These are phyloP conservation scores for Gossypium trilobum DNA, from an alignment of 441 rosid species.

Conservation along the genomic window DNA sequence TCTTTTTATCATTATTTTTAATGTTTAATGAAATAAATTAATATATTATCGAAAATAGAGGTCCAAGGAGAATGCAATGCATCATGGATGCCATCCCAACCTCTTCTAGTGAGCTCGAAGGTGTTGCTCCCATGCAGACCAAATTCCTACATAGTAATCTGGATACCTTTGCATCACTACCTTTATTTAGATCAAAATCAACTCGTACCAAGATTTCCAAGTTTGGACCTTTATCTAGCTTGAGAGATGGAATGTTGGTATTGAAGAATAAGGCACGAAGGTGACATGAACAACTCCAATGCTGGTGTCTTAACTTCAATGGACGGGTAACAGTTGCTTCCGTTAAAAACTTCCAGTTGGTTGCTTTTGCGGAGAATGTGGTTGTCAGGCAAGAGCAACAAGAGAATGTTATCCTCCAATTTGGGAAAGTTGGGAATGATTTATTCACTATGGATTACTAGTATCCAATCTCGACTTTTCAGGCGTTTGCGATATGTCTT, in stretches of 20 bases:
- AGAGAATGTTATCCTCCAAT: conserved; percentile 82
- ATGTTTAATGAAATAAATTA: conserved; percentile 4
- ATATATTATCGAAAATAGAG: conserved; percentile 36
- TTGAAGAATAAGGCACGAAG: conserved; percentile 77
- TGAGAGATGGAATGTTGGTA: conserved; percentile 49
- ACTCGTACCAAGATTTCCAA: conserved; percentile 36
- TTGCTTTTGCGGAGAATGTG: conserved; percentile 59
- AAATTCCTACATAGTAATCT: conserved; percentile 50
- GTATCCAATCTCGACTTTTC: conserved; percentile 91
- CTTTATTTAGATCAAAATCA: conserved; percentile 76
- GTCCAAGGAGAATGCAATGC: conserved; percentile 94
- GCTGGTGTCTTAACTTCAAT: conserved; percentile 93
- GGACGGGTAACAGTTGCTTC: conserved; percentile 93
- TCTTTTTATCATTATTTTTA: background rate
- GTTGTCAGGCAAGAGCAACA: conserved; percentile 54
- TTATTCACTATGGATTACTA: conserved; percentile 90
- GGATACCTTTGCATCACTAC: conserved; percentile 48
- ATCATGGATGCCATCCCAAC: conserved; percentile 76
- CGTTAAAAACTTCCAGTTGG: conserved; percentile 89
- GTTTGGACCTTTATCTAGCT: conserved; percentile 38
- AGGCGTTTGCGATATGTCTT: conserved; percentile 86
- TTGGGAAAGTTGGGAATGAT: conserved; percentile 92
- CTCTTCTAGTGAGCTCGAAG: conserved; percentile 66
- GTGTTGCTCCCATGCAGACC: conserved; percentile 70
- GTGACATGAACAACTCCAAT: conserved; percentile 93